A percentile compares a stretch with the other conserved stretches of the same genome.
phyloP scores from a whole-genome alignment of 1,139 yeast genomes.

The Diutina rugosa region DNA sequence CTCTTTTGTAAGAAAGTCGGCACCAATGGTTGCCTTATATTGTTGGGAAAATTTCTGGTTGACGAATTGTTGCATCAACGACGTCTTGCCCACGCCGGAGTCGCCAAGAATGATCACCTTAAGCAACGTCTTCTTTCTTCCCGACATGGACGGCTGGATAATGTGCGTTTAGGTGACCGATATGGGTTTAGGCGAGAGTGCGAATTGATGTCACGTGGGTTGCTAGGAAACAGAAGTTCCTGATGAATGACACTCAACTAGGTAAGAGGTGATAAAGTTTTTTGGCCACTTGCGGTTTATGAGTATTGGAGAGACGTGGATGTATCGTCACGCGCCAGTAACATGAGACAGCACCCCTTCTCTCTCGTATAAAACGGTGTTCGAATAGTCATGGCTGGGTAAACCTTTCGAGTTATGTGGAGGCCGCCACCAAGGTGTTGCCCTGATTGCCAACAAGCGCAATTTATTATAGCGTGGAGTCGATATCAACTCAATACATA shows the following conservation, averaged over 20 bases:
- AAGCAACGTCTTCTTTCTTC: constrained; percentile 78
- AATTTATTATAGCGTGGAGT: too few species aligned
- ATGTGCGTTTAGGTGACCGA: background rate
- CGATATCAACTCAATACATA: too few species aligned
- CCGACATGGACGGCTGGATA: constrained; percentile 36
- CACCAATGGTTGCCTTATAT: constrained; percentile 86
- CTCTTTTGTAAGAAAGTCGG: constrained; percentile 54
- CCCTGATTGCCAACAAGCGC: too few species aligned
- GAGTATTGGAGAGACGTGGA: too few species aligned
- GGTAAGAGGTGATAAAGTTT: background rate
- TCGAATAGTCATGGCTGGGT: too few species aligned
- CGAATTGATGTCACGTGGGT: background rate
- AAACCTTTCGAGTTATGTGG: too few species aligned
- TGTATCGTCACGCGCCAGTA: too few species aligned
- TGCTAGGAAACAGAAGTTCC: background rate
- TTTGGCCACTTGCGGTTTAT: too few species aligned
- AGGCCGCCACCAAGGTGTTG: too few species aligned
- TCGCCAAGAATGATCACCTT: constrained; percentile 94
- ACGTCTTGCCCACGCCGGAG: constrained; percentile 96
- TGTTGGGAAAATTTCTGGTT: constrained; percentile 91
- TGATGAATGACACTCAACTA: background rate
- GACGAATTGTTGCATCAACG: constrained; percentile 92
- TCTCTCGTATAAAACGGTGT: too few species aligned
- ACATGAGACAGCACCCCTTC: too few species aligned
- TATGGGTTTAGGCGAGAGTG: background rate